These are phyloP conservation scores for Epichloe scottii DNA, from an alignment of 2,329 filamentous ascomycete genomes.

Conservation along the genomic window DNA sequence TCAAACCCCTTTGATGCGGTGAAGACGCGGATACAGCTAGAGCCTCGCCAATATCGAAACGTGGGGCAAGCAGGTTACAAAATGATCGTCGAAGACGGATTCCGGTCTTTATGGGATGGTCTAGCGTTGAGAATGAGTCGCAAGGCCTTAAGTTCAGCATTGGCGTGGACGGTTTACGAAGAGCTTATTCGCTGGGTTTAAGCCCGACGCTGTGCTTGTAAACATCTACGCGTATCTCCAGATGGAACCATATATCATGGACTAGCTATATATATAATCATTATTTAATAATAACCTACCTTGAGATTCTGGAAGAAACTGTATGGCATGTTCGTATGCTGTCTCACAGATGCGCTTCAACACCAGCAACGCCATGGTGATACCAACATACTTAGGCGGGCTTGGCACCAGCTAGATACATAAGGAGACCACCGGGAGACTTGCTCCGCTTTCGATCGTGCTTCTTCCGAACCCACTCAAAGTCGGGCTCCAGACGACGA, in stretches of 20 bases:
- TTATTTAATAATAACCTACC: too few relatives aligned
- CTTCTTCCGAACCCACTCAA: conserved; percentile 48
- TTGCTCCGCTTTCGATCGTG: conserved; percentile 39
- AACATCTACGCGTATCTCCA: too few relatives aligned
- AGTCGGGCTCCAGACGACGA: conserved; percentile 32
- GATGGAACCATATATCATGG: too few relatives aligned
- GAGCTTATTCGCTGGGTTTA: conserved; percentile 61
- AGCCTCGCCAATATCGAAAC: conserved; percentile 72
- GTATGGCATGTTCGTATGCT: too few relatives aligned
- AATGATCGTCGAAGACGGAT: conserved; percentile 74
- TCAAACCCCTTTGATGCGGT: conserved; percentile 96
- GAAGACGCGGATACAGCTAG: conserved; percentile 88
- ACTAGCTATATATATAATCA: too few relatives aligned
- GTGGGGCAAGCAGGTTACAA: conserved; percentile 62
- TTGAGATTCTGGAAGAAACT: too few relatives aligned
- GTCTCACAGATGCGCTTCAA: too few relatives aligned
- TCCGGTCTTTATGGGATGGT: conserved; percentile 73
- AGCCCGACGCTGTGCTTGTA: too few relatives aligned
- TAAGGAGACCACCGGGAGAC: conserved; percentile 38
- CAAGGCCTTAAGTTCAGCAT: conserved; percentile 85
- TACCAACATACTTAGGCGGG: neutral
- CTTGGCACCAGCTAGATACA: conserved; percentile 41
- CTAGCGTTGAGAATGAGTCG: conserved; percentile 75
- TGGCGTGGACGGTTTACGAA: conserved; percentile 96
- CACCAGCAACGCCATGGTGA: too few relatives aligned